Base-by-base conservation (phyloP, 2,329 filamentous ascomycete species). In the Penicillium italicum region DNA sequence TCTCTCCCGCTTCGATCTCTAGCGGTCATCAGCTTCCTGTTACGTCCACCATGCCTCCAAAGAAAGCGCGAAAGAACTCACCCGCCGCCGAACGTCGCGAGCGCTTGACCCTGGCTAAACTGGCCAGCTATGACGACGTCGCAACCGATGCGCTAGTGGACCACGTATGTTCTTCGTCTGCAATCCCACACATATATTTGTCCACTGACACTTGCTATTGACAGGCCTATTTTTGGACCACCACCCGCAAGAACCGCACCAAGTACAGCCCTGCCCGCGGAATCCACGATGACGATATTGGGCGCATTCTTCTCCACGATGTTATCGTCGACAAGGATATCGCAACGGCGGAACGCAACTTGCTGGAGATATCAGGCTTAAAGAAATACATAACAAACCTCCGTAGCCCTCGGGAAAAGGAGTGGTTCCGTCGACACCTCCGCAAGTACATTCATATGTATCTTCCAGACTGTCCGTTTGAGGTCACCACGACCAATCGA, bases 191-290 rank as follows among this genome's bases (percentile, higher is more conserved):
- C 37, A 5, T 28, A 42, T 8, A 20, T 18, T 10, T 47, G 26
- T 24, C 55, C 51, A 51, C 59, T 72, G 46, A 70, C 48, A 6
- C 45, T 57, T 22, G 57, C 64, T 59, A 34, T 51, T 41, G 18
- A 48, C 63, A 97, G 93, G 88, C 91, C 10, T 97, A 90, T 75
- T 99, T 94, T 79, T 97, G 94, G 93, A 93, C 93, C 6, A 89
- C 85, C 4, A 96, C 97, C 56, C 92, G 93, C 62, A 99, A 99
- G 76, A 96, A 97, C 68, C 87, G 89, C 58, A 86, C 85, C 53
- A 90, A 90, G 53, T 97, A 96, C 73, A 89, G 90, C 66, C 83
- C 91, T 0, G 91, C 89, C 7, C 87, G 94, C 60, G 90, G 90
- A 38, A 80, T 97, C 48, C 85, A 83, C 51, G 82, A 86, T 61